Percentiles rank a stretch among this genome's conserved stretches.
Evolutionary conservation across 805 yeast genomes (phyloP).

Genomic region (Ogataea degrootiae): DNA sequence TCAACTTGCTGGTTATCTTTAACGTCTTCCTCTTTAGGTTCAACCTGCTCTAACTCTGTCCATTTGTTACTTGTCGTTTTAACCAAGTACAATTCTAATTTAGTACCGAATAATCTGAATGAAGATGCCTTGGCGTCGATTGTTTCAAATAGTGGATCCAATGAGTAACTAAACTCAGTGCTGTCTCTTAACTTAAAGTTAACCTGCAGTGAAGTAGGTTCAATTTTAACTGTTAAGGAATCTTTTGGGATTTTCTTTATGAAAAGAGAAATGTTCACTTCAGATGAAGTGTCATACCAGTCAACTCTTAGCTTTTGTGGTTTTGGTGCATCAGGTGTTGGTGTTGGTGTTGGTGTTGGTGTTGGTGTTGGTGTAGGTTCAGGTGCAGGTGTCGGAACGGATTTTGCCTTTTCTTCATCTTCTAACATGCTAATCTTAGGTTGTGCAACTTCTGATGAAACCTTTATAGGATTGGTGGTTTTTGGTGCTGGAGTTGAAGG

Average conservation of each 20-base stretch:
- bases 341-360: not conserved
- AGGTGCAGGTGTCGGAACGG: not conserved
- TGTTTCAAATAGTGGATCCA: slow-evolving; percentile 48
- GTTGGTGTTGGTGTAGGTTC: slow-evolving; percentile 1
- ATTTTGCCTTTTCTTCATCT: not conserved
- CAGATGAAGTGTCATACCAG: slow-evolving; percentile 63
- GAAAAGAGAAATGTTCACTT: slow-evolving; percentile 65
- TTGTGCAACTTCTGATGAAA: too few species aligned
- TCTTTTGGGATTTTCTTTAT: slow-evolving; percentile 59
- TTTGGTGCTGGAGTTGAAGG: not conserved
- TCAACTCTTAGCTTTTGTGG: slow-evolving; percentile 44
- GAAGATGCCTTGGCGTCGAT: slow-evolving; percentile 45
- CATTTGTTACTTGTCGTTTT: slow-evolving; percentile 48
- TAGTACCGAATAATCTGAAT: slow-evolving; percentile 59
- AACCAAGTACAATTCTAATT: slow-evolving; percentile 61
- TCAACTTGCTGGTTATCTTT: not conserved
- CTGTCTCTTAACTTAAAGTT: slow-evolving; percentile 44
- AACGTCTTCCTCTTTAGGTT: slow-evolving; percentile 3
- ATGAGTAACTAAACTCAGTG: slow-evolving; percentile 47
- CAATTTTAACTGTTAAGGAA: slow-evolving; percentile 37
- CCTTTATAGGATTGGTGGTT: not conserved
- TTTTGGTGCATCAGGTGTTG: slow-evolving; percentile 6
- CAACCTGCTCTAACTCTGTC: slow-evolving; percentile 42
- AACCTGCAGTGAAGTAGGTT: slow-evolving; percentile 33
- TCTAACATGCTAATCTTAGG: too few species aligned